phyloP scores from a whole-genome alignment of 2,329 filamentous ascomycete genomes.

The Graphium sp. region DNA sequence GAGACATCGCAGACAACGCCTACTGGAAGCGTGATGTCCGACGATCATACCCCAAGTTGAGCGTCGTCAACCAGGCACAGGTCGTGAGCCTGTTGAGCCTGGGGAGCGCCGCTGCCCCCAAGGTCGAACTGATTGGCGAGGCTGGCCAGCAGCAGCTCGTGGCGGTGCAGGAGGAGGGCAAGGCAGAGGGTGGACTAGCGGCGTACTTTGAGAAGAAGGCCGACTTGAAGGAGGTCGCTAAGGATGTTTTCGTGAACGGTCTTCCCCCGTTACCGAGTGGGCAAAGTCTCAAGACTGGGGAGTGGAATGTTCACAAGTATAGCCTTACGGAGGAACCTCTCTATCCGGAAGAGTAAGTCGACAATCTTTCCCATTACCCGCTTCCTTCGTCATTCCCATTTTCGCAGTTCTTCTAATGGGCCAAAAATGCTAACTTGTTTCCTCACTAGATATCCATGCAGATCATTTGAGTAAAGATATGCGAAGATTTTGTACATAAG shows the following conservation, averaged over 20 bases:
- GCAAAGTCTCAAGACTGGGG: slow-evolving; percentile 32
- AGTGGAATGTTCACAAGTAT: slow-evolving; percentile 55
- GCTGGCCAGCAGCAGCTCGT: slow-evolving; percentile 48
- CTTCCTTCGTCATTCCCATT: slow-evolving; percentile 1
- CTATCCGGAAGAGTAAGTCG: slow-evolving; percentile 56
- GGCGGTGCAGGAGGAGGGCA: slow-evolving; percentile 56
- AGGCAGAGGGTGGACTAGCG: slow-evolving; percentile 49
- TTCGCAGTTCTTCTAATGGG: slow-evolving; percentile 2
- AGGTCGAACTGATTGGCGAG: slow-evolving; percentile 62
- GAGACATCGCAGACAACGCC: slow-evolving; percentile 17
- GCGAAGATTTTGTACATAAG: too few relatives aligned
- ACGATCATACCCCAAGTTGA: slow-evolving; percentile 65
- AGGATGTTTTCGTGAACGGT: slow-evolving; percentile 56
- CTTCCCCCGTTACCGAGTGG: slow-evolving; percentile 76
- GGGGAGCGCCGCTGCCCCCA: slow-evolving; percentile 66
- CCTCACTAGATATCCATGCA: slow-evolving; percentile 41
- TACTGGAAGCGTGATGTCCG: slow-evolving; percentile 81
- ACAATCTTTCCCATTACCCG: neutral
- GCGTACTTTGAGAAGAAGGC: slow-evolving; percentile 50
- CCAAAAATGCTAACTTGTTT: slow-evolving; percentile 12
- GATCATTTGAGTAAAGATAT: slow-evolving; percentile 34
- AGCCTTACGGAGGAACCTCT: slow-evolving; percentile 46
- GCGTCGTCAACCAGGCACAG: slow-evolving; percentile 68
- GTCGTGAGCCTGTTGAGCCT: slow-evolving; percentile 72
- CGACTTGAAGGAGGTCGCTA: slow-evolving; percentile 31